A percentile compares a stretch with the other conserved stretches of the same genome.
phyloP scores from a whole-genome alignment of 176 grass and related monocot genomes.

The Aegilops tauschii region DNA sequence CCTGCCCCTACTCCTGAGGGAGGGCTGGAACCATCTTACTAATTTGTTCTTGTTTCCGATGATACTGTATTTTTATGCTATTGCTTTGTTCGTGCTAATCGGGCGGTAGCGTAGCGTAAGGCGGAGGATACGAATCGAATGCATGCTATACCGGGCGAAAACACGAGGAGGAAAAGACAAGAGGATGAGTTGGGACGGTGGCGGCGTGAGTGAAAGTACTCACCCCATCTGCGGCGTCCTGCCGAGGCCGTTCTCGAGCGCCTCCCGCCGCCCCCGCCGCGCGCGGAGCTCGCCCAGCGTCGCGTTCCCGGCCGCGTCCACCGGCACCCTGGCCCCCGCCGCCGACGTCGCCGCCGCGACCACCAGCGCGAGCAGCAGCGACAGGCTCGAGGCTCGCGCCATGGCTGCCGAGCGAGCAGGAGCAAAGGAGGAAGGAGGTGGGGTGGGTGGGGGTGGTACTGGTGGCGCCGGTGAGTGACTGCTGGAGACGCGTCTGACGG shows the following conservation, averaged over 20 bases:
- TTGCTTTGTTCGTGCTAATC: neutral
- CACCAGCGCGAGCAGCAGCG: constrained; percentile 29
- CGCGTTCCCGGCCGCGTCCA: constrained; percentile 23
- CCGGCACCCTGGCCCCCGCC: neutral
- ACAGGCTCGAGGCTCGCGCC: constrained; percentile 23
- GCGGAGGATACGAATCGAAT: neutral
- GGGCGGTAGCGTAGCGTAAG: neutral
- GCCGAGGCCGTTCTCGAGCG: constrained; percentile 64
- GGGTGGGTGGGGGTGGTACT: neutral
- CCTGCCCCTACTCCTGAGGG: no score
- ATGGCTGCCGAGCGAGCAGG: constrained; percentile 21
- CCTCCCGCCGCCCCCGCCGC: constrained; percentile 18
- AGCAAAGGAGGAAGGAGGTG: neutral
- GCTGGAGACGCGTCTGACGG: neutral
- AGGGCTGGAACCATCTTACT: no score
- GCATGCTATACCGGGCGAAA: neutral
- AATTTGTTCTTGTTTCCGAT: no score
- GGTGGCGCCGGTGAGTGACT: neutral
- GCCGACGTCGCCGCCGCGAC: neutral
- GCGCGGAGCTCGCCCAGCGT: constrained; percentile 31
- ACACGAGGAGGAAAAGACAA: neutral
- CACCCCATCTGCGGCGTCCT: constrained; percentile 95
- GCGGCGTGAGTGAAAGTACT: neutral
- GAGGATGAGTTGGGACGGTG: no score
- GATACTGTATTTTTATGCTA: neutral